Evolutionary conservation across 176 grass and related monocot genomes (phyloP), one percentile per base, ranked within the genome.

Genomic region (Areca catechu): DNA sequence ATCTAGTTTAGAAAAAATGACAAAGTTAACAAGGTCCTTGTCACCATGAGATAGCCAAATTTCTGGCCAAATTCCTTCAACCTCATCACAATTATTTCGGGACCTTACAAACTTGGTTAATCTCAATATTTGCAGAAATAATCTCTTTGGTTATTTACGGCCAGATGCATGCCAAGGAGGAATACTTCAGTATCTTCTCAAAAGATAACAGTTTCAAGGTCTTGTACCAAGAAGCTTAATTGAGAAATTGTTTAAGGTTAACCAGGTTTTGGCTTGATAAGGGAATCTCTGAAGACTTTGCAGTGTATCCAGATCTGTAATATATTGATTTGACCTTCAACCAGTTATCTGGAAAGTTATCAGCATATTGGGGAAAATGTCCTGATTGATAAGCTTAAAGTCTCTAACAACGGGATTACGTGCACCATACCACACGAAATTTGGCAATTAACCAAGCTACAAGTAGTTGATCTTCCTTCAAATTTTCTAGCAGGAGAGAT

Each of bases 221-320:
- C n/a, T n/a, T n/a, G n/a, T 16, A 60, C 53, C 10, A 7, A 15
- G 0, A 7, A 66, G 61, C 61, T 15, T n/a, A n/a, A n/a, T n/a
- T 78, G 7, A 71, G 10, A 52, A 59, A 48, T 48, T 78, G 68
- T 20, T 20, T 18, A 47, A 53, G n/a, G 3, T 65, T 71, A 22
- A 4, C 24, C 2, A 0, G 3, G 2, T 0, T 72, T 4, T 0
- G 0, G 0, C 20, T 71, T 14, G n/a, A 0, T 29, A 24, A 24
- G 23, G 23, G 23, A 2, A 24, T 24, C 23, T 24, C 23, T 24
- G 0, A 0, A 1, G 4, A 78, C 51, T 0, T 30, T n/a, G n/a
- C n/a, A n/a, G n/a, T n/a, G n/a, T n/a, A n/a, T n/a, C n/a, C n/a
- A n/a, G n/a, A n/a, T n/a, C n/a, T n/a, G n/a, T n/a, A n/a, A n/a